These are phyloP conservation scores for Alnus rubra DNA, from an alignment of 306 rosid genomes.

Conservation along the genomic window DNA sequence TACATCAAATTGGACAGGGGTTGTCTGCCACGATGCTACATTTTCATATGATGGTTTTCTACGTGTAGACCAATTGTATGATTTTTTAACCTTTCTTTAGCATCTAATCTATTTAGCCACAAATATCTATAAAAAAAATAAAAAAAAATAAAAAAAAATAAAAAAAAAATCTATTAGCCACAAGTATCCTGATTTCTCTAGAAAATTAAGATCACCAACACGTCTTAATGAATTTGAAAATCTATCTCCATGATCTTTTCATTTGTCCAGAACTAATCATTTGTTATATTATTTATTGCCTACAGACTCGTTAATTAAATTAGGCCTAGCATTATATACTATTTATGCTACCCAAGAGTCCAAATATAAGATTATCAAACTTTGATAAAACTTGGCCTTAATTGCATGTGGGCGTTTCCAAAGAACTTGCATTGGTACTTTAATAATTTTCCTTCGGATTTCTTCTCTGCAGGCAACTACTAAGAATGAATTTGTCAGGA, in stretches of 20 bases:
- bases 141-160: no score
- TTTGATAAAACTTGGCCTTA: conserved; percentile 8
- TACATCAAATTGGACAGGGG: conserved; percentile 70
- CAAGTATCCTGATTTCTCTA: conserved; percentile 4
- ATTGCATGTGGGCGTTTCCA: conserved; percentile 12
- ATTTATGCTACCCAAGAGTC: not conserved
- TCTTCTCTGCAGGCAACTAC: conserved; percentile 66
- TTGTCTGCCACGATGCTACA: conserved; percentile 61
- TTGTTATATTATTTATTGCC: not conserved
- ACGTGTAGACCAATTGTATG: conserved; percentile 80
- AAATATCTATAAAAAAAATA: no score
- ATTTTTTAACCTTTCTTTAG: conserved; percentile 19
- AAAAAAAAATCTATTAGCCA: not conserved
- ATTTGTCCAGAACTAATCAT: not conserved
- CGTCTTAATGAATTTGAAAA: not conserved
- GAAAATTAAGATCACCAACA: conserved; percentile 6
- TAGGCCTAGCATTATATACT: not conserved
- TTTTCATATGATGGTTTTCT: conserved; percentile 54
- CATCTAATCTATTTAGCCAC: not conserved
- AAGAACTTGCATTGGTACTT: conserved; percentile 9
- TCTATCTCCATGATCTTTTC: conserved; percentile 23
- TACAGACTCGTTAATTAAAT: not conserved
- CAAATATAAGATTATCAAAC: conserved; percentile 9
- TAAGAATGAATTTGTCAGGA: conserved; percentile 62
- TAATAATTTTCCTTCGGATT: conserved; percentile 13